These are phyloP conservation scores for Lotmaria passim DNA, from an alignment of 208 protist species.

Conservation along the genomic window DNA sequence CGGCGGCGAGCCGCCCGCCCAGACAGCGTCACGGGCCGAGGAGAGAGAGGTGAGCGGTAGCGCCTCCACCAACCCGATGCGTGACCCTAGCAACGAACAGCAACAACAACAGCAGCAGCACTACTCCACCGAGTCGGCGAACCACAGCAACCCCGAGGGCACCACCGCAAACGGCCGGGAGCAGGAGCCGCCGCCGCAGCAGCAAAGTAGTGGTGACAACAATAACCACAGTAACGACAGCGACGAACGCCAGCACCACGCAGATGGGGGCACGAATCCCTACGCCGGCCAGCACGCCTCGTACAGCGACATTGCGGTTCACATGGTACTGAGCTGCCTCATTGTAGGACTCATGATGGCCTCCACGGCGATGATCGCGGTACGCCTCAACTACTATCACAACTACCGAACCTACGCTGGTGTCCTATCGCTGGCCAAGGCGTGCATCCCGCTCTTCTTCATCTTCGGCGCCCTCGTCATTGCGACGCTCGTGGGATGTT, in stretches of 20 bases:
- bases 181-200: not conserved
- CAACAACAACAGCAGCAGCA: not conserved
- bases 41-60: not conserved
- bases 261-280: not conserved
- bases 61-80: slow-evolving; percentile 22
- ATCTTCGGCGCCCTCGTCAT: slow-evolving; percentile 36
- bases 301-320: slow-evolving; percentile 9
- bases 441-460: slow-evolving; percentile 71
- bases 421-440: slow-evolving; percentile 34
- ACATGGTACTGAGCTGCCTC: slow-evolving; percentile 23
- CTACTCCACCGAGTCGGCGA: slow-evolving; percentile 1
- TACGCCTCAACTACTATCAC: slow-evolving; percentile 63
- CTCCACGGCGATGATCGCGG: slow-evolving; percentile 53
- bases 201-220: too few species aligned
- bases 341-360: slow-evolving; percentile 44
- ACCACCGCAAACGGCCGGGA: not conserved
- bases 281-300: slow-evolving; percentile 25
- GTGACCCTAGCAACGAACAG: not conserved
- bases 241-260: not conserved
- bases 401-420: slow-evolving; percentile 32
- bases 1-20: slow-evolving; percentile 13
- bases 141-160: slow-evolving; percentile 5
- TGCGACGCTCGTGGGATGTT: slow-evolving; percentile 5
- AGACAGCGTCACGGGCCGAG: slow-evolving; percentile 1
- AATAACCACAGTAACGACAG: not conserved